Percentiles rank a stretch among this genome's conserved stretches.
These are phyloP conservation scores for Boletus insuetus DNA, from an alignment of 768 basidiomycete genomes.

Conservation along the genomic window DNA sequence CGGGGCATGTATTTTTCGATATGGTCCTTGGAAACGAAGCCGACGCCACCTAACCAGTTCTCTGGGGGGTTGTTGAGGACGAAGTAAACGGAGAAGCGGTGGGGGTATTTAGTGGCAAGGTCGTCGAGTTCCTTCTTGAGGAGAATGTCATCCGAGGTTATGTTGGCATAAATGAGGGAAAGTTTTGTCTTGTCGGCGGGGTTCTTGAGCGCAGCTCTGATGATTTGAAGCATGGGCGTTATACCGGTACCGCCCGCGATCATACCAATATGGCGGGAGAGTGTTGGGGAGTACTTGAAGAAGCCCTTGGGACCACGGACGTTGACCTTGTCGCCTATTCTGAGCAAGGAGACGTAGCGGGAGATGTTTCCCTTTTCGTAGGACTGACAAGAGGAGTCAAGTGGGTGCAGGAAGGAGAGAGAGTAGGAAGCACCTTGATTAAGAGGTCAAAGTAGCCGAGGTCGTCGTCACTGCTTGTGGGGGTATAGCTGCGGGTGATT, in stretches of 20 bases:
- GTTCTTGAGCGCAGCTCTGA: conserved; percentile 89
- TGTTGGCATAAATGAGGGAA: conserved; percentile 95
- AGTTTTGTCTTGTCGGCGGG: conserved; percentile 81
- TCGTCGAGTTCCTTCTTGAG: conserved; percentile 85
- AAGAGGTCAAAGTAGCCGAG: conserved; percentile 93
- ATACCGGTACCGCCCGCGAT: conserved; percentile 99
- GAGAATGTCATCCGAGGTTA: conserved; percentile 89
- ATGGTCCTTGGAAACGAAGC: conserved; percentile 92
- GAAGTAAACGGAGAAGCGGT: conserved; percentile 78
- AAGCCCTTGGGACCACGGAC: conserved; percentile 97
- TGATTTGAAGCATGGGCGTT: conserved; percentile 98
- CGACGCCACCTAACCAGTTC: conserved; percentile 84
- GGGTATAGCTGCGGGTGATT: conserved; percentile 90
- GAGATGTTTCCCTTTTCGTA: conserved; percentile 99
- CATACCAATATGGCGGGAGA: conserved; percentile 86
- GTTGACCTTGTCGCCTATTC: conserved; percentile 82
- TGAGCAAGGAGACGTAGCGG: conserved; percentile 74
- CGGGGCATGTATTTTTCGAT: conserved; percentile 80
- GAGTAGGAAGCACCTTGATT: conserved; percentile 69
- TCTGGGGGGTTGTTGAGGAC: conserved; percentile 94
- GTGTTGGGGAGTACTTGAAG: conserved; percentile 76
- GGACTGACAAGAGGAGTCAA: conserved; percentile 45
- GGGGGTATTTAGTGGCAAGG: conserved; percentile 58
- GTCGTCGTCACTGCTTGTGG: conserved; percentile 91
- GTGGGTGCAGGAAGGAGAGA: neutral